phyloP scores from a whole-genome alignment of 2,329 filamentous ascomycete genomes.

The Hypomyces perniciosus region DNA sequence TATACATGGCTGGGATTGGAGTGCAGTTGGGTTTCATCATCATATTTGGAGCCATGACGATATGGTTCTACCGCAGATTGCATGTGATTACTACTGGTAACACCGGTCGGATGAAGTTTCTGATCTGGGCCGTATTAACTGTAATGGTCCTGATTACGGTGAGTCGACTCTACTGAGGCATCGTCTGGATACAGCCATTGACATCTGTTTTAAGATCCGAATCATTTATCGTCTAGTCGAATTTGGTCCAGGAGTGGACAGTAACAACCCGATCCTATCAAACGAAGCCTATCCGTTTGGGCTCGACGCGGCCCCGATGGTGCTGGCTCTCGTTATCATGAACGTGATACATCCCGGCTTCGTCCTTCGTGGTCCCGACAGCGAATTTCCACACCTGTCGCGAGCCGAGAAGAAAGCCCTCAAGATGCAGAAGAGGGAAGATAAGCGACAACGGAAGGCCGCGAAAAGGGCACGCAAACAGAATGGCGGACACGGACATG shows the following conservation, averaged over 20 bases:
- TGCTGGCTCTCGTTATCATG: slow-evolving; percentile 36
- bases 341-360: slow-evolving; percentile 41
- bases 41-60: slow-evolving; percentile 31
- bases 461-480: slow-evolving; percentile 19
- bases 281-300: slow-evolving; percentile 47
- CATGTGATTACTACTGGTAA: slow-evolving; percentile 17
- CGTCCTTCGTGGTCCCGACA: slow-evolving; percentile 35
- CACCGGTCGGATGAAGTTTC: slow-evolving; percentile 26
- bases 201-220: slow-evolving; percentile 33
- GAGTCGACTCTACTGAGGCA: slow-evolving; percentile 12
- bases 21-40: slow-evolving; percentile 33
- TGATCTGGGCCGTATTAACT: slow-evolving; percentile 29
- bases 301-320: slow-evolving; percentile 51
- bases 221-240: slow-evolving; percentile 57
- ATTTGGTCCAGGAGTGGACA: slow-evolving; percentile 41
- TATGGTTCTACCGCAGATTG: slow-evolving; percentile 29
- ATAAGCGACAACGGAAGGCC: slow-evolving; percentile 18
- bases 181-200: neutral
- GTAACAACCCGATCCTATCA: slow-evolving; percentile 37
- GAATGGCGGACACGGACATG: slow-evolving; percentile 14
- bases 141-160: slow-evolving; percentile 32
- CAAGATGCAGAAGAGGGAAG: slow-evolving; percentile 30
- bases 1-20: slow-evolving; percentile 35
- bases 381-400: slow-evolving; percentile 33
- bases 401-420: slow-evolving; percentile 40